These are phyloP conservation scores for Podila clonocystis DNA, from an alignment of 192 early-diverging fungal genomes.

Conservation along the genomic window DNA sequence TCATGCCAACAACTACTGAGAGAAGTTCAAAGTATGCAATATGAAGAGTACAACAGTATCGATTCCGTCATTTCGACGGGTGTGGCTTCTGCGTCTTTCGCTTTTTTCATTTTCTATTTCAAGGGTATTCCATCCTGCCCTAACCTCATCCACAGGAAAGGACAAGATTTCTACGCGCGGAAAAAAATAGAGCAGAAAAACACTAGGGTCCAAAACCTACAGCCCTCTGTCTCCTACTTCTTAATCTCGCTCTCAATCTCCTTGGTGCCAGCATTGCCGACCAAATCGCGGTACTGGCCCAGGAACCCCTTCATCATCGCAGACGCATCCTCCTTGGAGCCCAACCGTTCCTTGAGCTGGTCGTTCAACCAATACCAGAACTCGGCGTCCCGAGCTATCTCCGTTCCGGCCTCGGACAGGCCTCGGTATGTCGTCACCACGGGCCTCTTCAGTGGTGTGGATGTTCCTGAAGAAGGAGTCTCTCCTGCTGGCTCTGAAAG, in stretches of 20 bases:
- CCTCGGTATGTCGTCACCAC: conserved; percentile 33
- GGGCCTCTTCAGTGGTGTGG: conserved; percentile 11
- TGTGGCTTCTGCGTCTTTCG: too few relatives aligned
- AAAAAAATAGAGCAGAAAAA: not conserved
- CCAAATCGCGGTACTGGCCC: conserved; percentile 41
- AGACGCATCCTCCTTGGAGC: conserved; percentile 46
- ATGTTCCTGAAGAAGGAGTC: not conserved
- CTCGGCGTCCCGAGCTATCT: conserved; percentile 33
- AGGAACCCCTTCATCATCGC: conserved; percentile 47
- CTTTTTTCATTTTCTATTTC: too few relatives aligned
- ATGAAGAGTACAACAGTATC: too few relatives aligned
- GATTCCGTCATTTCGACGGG: too few relatives aligned
- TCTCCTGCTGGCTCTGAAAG: not conserved
- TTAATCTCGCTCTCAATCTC: conserved; percentile 42
- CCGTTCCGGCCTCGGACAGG: conserved; percentile 34
- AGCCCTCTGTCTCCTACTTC: conserved; percentile 11
- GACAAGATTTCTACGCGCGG: too few relatives aligned
- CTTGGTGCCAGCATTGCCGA: conserved; percentile 45
- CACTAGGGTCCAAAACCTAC: not conserved
- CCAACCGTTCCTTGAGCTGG: conserved; percentile 44
- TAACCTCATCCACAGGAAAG: not conserved
- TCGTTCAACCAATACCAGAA: conserved; percentile 53
- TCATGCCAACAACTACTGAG: too few relatives aligned
- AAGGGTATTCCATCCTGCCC: too few relatives aligned
- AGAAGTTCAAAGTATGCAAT: too few relatives aligned